phyloP scores from a whole-genome alignment of 1,284 basidiomycete genomes.

The Gastroboletus turbinatus region DNA sequence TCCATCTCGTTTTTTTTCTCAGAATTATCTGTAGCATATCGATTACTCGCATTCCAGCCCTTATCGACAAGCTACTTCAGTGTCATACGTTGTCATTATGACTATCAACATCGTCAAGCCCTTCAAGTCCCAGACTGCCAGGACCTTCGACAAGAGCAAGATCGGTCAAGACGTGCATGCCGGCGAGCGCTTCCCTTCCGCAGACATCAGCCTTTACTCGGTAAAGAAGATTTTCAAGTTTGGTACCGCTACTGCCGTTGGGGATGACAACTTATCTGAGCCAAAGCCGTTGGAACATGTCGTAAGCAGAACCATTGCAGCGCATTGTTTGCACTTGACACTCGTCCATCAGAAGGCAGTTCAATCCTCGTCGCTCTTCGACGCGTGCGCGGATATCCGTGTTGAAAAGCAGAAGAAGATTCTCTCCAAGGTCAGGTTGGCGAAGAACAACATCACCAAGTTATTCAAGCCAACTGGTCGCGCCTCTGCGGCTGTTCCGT shows the following conservation, averaged over 20 bases:
- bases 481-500: background rate
- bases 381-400: background rate
- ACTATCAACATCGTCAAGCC: conserved; percentile 12
- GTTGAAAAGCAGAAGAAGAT: conserved; percentile 9
- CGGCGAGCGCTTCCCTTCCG: background rate
- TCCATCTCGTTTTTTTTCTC: background rate
- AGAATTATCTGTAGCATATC: conserved; percentile 4
- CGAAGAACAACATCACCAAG: conserved; percentile 18
- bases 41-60: background rate
- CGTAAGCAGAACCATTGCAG: conserved; percentile 5
- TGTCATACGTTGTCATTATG: conserved; percentile 12
- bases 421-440: conserved; percentile 12
- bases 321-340: background rate
- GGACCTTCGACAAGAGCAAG: conserved; percentile 2
- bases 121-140: conserved; percentile 16
- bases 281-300: background rate
- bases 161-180: background rate
- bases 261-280: background rate
- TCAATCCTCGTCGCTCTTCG: background rate
- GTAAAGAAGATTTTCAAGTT: conserved; percentile 12
- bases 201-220: background rate
- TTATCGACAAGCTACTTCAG: conserved; percentile 3
- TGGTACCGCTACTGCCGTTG: background rate
- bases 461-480: conserved; percentile 15
- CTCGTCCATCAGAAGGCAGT: background rate